Base-by-base conservation (phyloP, 805 yeast genomes). In the Candida dajiaensis region DNA sequence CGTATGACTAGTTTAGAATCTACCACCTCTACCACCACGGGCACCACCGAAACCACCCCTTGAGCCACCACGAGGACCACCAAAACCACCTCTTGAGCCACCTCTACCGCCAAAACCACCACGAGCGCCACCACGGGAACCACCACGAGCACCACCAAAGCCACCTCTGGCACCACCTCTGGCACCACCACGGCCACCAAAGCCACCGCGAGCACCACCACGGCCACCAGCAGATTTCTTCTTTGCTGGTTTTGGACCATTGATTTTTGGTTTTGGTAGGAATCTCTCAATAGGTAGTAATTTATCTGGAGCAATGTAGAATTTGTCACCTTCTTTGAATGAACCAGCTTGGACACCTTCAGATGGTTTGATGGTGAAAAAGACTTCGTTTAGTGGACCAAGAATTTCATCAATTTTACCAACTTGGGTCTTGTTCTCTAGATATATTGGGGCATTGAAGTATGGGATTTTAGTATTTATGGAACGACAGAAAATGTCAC, bases 331-430 rank as follows among this genome's bases (percentile, higher is more conserved):
- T 41, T 80, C 85, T 69, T 89, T 89, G 78, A 94, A 94, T 44
- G 96, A 87, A 33, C 78, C 70, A 46, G 99, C 97, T 66, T 86
- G 94, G 44, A 94, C 94, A 64, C 99, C 99, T 65, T 94, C 99
- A 44, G 86, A 76, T 48, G 97, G 94, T 72, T 94, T 94, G 58
- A 94, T 83, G 35, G 99, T 94, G 78, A 94, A 94, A 66, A 78
- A 92, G n/a, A 94, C 97, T 71, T 94, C 99, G 66, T 94, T 94
- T 65, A 94, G 72, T 41, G 99, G 98, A 43, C 99, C 99, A 57
- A 94, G 77, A 53, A 94, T 94, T 75, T 94, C 99, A 67, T 94
- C 99, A 49, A 94, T 96, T 69, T 94, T 94, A 61, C 99, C 99
- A 41, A 94, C 83, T 64, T 85, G 94, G 22, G 96, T 85, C 70